Evolutionary conservation across 306 rosid species (phyloP).

Genomic region (Cucurbita pepo): DNA sequence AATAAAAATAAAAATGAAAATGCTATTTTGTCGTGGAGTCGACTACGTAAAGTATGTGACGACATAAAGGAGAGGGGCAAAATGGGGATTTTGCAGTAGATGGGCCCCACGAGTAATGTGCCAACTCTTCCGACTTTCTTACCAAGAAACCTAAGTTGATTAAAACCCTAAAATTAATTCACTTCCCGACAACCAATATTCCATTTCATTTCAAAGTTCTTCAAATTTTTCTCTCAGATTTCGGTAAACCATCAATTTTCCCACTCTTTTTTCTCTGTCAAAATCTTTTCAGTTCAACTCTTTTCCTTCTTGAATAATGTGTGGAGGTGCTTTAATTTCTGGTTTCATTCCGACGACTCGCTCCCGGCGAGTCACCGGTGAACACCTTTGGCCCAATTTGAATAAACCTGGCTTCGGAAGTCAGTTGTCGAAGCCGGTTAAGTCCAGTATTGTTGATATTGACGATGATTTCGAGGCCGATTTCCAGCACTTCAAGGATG

Average conservation of each 20-base stretch:
- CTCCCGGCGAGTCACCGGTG: conserved; percentile 41
- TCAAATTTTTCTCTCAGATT: background rate
- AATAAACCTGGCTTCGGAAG: conserved; percentile 22
- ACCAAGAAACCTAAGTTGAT: no score
- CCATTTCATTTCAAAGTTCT: background rate
- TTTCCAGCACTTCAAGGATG: conserved; percentile 73
- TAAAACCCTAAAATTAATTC: no score
- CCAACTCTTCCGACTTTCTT: no score
- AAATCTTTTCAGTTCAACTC: background rate
- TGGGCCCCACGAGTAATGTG: no score
- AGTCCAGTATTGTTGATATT: conserved; percentile 18
- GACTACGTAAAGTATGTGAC: no score
- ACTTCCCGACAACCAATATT: background rate
- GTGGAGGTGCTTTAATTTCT: conserved; percentile 97
- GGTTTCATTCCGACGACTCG: conserved; percentile 50
- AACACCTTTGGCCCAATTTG: conserved; percentile 52
- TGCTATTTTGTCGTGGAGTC: no score
- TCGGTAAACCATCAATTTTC: background rate
- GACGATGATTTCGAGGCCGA: conserved; percentile 81
- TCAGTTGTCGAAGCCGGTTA: conserved; percentile 19
- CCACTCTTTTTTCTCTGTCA: background rate
- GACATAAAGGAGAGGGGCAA: no score
- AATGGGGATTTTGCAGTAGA: no score
- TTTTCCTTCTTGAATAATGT: conserved; percentile 26
- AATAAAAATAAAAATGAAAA: no score